phyloP scores from a whole-genome alignment of 768 basidiomycete genomes.

The Tremella mesenterica region DNA sequence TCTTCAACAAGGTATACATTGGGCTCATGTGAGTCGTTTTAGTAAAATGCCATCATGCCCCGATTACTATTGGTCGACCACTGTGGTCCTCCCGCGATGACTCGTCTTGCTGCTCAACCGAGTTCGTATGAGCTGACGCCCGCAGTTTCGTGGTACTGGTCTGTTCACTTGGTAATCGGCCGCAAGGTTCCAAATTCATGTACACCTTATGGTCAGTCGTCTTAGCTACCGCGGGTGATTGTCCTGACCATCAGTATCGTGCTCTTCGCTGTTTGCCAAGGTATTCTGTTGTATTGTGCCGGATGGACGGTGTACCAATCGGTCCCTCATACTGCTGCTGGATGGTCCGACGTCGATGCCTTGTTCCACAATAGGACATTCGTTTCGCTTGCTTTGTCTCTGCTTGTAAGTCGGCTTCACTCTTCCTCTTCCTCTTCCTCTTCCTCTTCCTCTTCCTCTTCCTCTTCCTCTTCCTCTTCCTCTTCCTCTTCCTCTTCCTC shows the following conservation, averaged over 20 bases:
- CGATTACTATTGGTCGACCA: too few species aligned
- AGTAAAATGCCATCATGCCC: constrained; percentile 65
- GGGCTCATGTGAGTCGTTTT: constrained; percentile 72
- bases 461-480: too few species aligned
- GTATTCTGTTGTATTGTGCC: constrained; percentile 77
- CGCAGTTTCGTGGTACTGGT: constrained; percentile 29
- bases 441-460: too few species aligned
- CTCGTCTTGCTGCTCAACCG: too few species aligned
- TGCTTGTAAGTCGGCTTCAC: constrained; percentile 16
- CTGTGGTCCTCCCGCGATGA: too few species aligned
- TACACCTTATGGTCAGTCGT: constrained; percentile 54
- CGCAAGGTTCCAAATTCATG: constrained; percentile 74
- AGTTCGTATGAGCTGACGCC: not conserved
- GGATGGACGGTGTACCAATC: constrained; percentile 82
- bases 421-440: too few species aligned
- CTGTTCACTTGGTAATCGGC: constrained; percentile 76
- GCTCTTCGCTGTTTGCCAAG: constrained; percentile 31
- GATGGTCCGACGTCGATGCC: constrained; percentile 58
- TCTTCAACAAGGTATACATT: constrained; percentile 72
- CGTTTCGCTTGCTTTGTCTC: constrained; percentile 54
- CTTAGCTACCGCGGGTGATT: constrained; percentile 45
- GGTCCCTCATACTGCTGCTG: constrained; percentile 62
- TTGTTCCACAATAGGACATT: constrained; percentile 53
- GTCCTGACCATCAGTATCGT: constrained; percentile 22
- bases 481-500: too few species aligned